Conservation (phyloP, 148 eudicot genomes). For the Vaccinium corymbosum region DNA sequence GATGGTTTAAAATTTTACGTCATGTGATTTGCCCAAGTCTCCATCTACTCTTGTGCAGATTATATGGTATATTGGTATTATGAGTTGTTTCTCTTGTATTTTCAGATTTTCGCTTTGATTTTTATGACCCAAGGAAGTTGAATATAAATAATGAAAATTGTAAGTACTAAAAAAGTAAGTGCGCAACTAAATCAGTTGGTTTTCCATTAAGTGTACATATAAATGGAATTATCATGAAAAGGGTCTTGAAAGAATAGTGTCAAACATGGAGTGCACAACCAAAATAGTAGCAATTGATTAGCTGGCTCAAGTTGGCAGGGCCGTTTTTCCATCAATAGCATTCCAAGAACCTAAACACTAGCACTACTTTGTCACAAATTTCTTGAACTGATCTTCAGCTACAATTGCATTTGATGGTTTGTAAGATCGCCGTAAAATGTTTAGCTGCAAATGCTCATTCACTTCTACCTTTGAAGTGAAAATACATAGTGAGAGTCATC, state of each 20-base stretch:
- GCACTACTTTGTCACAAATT: background rate
- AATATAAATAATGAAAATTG: background rate
- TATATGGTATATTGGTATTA: background rate
- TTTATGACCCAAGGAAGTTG: background rate
- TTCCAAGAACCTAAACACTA: background rate
- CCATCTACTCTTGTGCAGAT: background rate
- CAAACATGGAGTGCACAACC: background rate
- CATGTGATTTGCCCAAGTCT: background rate
- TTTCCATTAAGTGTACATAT: background rate
- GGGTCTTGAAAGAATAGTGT: background rate
- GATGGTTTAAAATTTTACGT: background rate
- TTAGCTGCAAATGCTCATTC: constrained; percentile 5
- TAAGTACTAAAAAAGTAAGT: background rate
- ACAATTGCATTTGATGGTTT: background rate
- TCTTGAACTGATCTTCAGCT: background rate
- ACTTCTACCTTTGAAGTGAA: background rate
- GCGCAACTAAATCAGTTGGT: background rate
- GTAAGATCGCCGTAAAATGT: background rate
- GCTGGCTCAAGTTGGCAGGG: background rate
- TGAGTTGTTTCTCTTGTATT: background rate
- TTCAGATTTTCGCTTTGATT: background rate
- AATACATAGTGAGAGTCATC: background rate
- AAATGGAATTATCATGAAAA: background rate
- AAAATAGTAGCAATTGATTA: background rate
- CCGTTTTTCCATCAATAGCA: background rate